Percentiles rank a stretch among this genome's conserved stretches.
Conservation (phyloP, 2,329 filamentous ascomycete species). For the Xenoacremonium recifei region DNA sequence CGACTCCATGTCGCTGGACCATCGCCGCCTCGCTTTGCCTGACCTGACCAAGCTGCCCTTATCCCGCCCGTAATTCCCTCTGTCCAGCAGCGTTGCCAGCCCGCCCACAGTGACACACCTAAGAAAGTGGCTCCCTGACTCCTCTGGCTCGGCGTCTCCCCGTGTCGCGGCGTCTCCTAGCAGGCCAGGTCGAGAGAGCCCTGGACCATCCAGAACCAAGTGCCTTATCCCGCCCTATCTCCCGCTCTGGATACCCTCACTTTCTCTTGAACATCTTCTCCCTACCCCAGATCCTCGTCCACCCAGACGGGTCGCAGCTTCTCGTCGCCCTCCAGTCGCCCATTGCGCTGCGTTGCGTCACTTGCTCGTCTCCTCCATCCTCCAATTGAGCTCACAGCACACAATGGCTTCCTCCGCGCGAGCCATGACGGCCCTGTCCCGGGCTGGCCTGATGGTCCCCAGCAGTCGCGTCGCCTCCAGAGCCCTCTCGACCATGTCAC, state of each 20-base stretch:
- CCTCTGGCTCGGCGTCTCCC: neutral
- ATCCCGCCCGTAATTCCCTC: neutral
- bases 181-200: too few species aligned
- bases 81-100: too few species aligned
- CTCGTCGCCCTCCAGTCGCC: neutral
- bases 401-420: slow-evolving; percentile 47
- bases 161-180: too few species aligned
- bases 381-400: slow-evolving; percentile 25
- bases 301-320: neutral
- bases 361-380: slow-evolving; percentile 2
- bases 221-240: neutral
- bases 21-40: neutral
- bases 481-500: slow-evolving; percentile 33
- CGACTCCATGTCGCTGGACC: too few species aligned
- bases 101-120: too few species aligned
- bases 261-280: neutral
- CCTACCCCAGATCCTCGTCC: neutral
- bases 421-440: slow-evolving; percentile 38
- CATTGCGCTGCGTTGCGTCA: too few species aligned
- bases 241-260: slow-evolving; percentile 1
- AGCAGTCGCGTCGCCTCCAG: slow-evolving; percentile 30
- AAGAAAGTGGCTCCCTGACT: too few species aligned
- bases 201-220: neutral
- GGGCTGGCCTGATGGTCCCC: slow-evolving; percentile 28
- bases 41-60: neutral